Base-by-base conservation (phyloP, 306 rosid genomes). In the Erythrophleum fordii region DNA sequence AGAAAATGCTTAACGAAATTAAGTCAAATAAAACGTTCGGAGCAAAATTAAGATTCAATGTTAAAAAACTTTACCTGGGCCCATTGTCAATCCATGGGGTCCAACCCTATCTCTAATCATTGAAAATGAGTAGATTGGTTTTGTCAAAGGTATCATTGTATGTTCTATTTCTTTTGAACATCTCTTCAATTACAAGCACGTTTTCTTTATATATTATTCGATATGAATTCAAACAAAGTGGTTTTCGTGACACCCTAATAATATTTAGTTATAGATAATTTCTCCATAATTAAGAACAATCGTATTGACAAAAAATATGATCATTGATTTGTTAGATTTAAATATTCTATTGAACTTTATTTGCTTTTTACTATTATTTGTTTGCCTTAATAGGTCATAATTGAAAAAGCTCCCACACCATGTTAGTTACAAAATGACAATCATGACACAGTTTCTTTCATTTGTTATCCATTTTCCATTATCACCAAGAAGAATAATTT, bases 401-500 rank as follows among this genome's bases (percentile, higher is more conserved):
- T 83, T 68, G 77, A 69, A 70, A 80, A 55, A 80, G 79, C 62
- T 72, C 78, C 78, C 72, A 80, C 77, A 45, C 79, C 87, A 68
- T 49, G 89, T 77, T 86, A 60, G 81, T 80, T 86, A 61, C 81
- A 80, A 81, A 17, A 60, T 52, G 48, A 35, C 78, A 81, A 83
- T 86, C 81, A 83, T 80, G 62, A 48, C 87, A 75, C 77, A 23
- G 49, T 77, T 73, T 8, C 44, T 76, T 44, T 42, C 37, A 55
- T 71, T 70, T 23, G 20, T 35, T 64, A 11, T 20, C 4, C 29
- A 61, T 61, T 65, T 60, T 52, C 29, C 46, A 67, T 6, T 34
- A 70, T 55, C 72, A 81, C 55, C 73, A 56, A 42, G 8, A 60
- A 55, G 56, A 81, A 77, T 8, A 67, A 69, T 46, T 77, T 66